Percentiles rank a stretch among this genome's conserved stretches.
These are phyloP conservation scores for Ramaria rubella DNA, from an alignment of 768 basidiomycete genomes.

Conservation along the genomic window DNA sequence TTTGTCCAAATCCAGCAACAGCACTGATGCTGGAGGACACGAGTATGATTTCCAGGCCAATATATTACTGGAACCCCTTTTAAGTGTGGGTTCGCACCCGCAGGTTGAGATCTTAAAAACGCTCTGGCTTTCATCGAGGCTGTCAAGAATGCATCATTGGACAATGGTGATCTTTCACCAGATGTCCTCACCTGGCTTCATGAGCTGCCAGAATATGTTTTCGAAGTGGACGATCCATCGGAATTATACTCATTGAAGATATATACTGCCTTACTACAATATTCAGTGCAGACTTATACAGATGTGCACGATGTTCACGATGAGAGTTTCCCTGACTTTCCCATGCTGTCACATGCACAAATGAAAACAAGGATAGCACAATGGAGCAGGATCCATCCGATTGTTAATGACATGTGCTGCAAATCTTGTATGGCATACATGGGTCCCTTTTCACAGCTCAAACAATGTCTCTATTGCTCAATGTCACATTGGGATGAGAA, in stretches of 20 bases:
- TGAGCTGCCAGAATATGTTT: neutral
- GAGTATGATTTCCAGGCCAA: too few species aligned
- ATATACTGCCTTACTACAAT: neutral
- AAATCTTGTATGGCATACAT: slow-evolving; percentile 22
- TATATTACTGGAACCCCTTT: too few species aligned
- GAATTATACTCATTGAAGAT: neutral
- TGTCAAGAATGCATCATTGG: neutral
- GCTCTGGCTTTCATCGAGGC: neutral
- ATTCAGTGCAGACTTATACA: neutral
- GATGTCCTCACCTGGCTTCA: neutral
- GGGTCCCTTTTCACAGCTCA: slow-evolving; percentile 16
- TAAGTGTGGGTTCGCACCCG: too few species aligned
- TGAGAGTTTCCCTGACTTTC: neutral
- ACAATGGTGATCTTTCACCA: neutral
- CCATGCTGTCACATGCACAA: neutral
- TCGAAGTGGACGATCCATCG: neutral
- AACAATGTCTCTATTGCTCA: slow-evolving; percentile 8
- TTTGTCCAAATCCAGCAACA: too few species aligned
- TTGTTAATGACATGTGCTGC: slow-evolving; percentile 21
- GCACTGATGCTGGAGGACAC: too few species aligned
- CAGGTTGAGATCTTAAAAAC: too few species aligned
- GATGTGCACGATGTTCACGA: neutral
- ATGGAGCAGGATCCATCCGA: neutral
- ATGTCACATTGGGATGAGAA: neutral
- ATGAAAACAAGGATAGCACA: neutral